Percentiles rank a stretch among this genome's conserved stretches.
These are phyloP conservation scores for Solanum sparsipilum DNA, from an alignment of 257 asterid genomes.

Conservation along the genomic window DNA sequence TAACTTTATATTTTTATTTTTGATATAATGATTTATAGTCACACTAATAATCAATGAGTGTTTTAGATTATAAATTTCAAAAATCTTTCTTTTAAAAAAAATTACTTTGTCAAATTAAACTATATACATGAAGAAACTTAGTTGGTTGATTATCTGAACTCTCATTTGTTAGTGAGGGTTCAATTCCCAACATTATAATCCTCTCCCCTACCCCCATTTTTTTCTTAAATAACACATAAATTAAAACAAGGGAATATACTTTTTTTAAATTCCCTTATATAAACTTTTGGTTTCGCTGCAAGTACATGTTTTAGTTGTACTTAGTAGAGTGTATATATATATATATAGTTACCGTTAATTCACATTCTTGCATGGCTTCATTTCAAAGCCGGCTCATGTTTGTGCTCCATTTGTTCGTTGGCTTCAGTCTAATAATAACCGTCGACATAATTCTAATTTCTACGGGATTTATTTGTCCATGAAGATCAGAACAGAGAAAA, in stretches of 20 bases:
- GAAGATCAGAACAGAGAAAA: neutral
- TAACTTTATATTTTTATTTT: no score
- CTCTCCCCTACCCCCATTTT: no score
- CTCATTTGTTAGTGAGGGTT: rapidly evolving
- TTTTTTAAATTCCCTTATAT: neutral
- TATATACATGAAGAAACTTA: no score
- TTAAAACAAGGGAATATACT: no score
- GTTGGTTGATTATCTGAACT: no score
- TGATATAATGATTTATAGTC: no score
- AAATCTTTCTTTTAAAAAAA: no score
- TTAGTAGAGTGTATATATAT: neutral
- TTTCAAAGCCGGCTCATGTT: neutral
- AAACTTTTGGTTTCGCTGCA: neutral
- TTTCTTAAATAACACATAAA: neutral
- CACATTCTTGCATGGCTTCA: neutral
- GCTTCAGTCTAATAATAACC: neutral
- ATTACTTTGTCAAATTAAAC: no score
- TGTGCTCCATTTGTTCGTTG: neutral
- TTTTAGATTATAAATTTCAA: no score
- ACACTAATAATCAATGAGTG: no score
- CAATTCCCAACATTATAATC: neutral
- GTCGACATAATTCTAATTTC: neutral
- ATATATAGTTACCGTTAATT: neutral
- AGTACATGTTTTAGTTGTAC: neutral
- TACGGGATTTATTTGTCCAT: neutral